A percentile compares a stretch with the other conserved stretches of the same genome.
These are phyloP conservation scores for Ogataea kodamae DNA, from an alignment of 805 yeast species.

Conservation along the genomic window DNA sequence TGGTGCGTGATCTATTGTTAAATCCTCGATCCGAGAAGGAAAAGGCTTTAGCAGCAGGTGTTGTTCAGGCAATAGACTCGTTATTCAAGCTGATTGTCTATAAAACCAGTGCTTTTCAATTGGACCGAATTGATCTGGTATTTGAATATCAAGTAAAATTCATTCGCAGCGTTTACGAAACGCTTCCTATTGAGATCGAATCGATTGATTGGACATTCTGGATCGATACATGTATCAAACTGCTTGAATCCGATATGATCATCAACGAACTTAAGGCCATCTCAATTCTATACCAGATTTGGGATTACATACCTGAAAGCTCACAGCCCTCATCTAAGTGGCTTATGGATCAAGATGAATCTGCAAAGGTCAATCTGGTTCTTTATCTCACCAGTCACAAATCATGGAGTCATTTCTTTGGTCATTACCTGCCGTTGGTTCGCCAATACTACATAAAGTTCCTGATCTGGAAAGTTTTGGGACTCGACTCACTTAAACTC, in stretches of 20 bases:
- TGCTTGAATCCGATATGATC: slow-evolving; percentile 62
- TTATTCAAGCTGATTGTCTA: slow-evolving; percentile 23
- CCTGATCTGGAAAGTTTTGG: slow-evolving; percentile 60
- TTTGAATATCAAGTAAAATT: slow-evolving; percentile 26
- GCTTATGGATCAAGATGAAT: slow-evolving; percentile 37
- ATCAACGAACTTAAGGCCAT: slow-evolving; percentile 61
- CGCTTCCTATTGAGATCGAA: slow-evolving; percentile 14
- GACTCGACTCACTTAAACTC: slow-evolving; percentile 19
- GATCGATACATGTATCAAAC: slow-evolving; percentile 54
- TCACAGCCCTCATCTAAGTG: slow-evolving; percentile 29
- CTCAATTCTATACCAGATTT: slow-evolving; percentile 65
- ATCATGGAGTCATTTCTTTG: slow-evolving; percentile 56
- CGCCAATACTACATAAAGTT: slow-evolving; percentile 66
- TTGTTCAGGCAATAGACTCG: slow-evolving; percentile 24
- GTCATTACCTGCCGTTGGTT: slow-evolving; percentile 79
- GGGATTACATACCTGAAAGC: slow-evolving; percentile 60
- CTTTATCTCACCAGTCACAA: slow-evolving; percentile 49
- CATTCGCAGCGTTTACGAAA: slow-evolving; percentile 20
- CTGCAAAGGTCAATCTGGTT: slow-evolving; percentile 47
- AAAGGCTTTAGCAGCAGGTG: slow-evolving; percentile 19
- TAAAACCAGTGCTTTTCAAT: slow-evolving; percentile 26
- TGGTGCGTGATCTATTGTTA: slow-evolving; percentile 35
- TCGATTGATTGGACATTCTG: slow-evolving; percentile 72
- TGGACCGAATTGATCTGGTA: slow-evolving; percentile 22
- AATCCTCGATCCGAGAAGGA: slow-evolving; percentile 32